Conservation (phyloP, 257 asterid genomes). For the Henckelia pumila region DNA sequence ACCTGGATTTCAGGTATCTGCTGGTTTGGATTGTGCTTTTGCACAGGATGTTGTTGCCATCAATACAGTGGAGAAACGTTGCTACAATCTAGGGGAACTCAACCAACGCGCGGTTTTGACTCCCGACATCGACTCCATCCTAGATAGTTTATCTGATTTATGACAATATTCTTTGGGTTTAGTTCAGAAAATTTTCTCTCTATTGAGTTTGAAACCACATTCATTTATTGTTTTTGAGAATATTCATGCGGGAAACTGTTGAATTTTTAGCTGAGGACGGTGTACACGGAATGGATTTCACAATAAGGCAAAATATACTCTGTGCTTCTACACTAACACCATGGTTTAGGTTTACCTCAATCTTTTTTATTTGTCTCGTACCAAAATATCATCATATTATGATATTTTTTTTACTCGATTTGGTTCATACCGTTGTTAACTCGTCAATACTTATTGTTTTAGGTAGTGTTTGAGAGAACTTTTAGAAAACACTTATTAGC, state of each 20-base stretch:
- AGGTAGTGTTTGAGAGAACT: no score
- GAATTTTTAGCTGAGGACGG: not conserved
- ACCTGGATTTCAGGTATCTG: constrained; percentile 49
- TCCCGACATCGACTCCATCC: constrained; percentile 60
- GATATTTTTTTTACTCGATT: no score
- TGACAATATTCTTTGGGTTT: constrained; percentile 28
- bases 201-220: not conserved
- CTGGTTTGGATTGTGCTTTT: constrained; percentile 55
- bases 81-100: constrained; percentile 67
- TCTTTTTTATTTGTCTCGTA: no score
- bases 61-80: constrained; percentile 42
- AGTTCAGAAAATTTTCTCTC: constrained; percentile 19
- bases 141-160: constrained; percentile 38
- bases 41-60: constrained; percentile 60
- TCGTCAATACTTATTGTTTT: no score
- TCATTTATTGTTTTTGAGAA: constrained; percentile 2
- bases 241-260: not conserved
- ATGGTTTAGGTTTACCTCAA: no score
- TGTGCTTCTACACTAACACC: no score
- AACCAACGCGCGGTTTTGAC: constrained; percentile 50
- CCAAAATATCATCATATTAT: no score
- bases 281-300: not conserved
- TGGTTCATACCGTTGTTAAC: no score
- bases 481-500: no score
- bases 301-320: no score